A percentile compares a stretch with the other conserved stretches of the same genome.
phyloP scores from a whole-genome alignment of 2,329 filamentous ascomycete genomes.

The Myrmaecium sp. region DNA sequence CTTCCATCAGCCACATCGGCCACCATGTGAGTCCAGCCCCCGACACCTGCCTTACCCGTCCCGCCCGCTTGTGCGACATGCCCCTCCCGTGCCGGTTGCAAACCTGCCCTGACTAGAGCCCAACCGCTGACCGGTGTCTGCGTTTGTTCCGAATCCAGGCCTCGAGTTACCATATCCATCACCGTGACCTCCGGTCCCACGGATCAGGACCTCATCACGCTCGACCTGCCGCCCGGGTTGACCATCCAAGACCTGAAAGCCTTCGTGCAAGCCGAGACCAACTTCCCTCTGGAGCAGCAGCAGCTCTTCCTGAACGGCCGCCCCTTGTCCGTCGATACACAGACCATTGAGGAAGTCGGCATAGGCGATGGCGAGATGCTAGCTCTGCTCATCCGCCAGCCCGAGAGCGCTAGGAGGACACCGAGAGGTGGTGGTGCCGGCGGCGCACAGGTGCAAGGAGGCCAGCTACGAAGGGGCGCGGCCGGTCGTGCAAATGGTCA shows the following conservation, averaged over 20 bases:
- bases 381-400: conserved; percentile 53
- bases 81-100: conserved; percentile 1
- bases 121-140: conserved; percentile 8
- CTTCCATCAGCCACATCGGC: conserved; percentile 7
- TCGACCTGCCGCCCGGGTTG: conserved; percentile 71
- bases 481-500: not conserved
- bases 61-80: conserved; percentile 16
- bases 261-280: conserved; percentile 70
- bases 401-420: too few species aligned
- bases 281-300: conserved; percentile 54
- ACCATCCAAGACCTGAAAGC: conserved; percentile 73
- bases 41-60: conserved; percentile 7
- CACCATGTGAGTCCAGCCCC: conserved; percentile 17
- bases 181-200: conserved; percentile 50
- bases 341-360: conserved; percentile 66
- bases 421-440: conserved; percentile 1
- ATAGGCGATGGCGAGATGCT: conserved; percentile 87
- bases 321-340: conserved; percentile 57
- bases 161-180: conserved; percentile 69
- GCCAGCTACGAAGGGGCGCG: conserved; percentile 12
- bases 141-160: conserved; percentile 37
- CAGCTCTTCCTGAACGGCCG: conserved; percentile 83
- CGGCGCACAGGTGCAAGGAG: conserved; percentile 9
- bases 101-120: not conserved
- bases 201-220: conserved; percentile 60